Evolutionary conservation across 2,329 filamentous ascomycete genomes (phyloP).

Genomic region (Calonectria pauciramosa): DNA sequence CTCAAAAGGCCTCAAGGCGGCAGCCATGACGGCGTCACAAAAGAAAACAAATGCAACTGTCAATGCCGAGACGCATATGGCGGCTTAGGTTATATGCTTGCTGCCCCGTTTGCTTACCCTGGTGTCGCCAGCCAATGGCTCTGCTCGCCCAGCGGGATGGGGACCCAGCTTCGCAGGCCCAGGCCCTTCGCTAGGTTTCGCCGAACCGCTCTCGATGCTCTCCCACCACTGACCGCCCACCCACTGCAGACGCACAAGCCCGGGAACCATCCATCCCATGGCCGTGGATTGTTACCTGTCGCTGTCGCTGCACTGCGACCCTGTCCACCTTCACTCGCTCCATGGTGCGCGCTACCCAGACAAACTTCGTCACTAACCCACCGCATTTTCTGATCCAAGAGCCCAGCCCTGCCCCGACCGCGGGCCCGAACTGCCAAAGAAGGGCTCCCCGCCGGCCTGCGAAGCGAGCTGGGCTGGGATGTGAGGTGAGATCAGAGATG

Average conservation of each 20-base stretch:
- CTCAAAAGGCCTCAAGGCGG: neutral
- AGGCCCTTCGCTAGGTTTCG: conserved; percentile 25
- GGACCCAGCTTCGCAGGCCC: conserved; percentile 5
- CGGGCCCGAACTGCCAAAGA: conserved; percentile 17
- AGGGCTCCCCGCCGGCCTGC: neutral
- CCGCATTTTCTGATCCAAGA: conserved; percentile 27
- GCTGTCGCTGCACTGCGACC: conserved; percentile 5
- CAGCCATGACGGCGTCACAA: conserved; percentile 1
- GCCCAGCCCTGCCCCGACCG: conserved; percentile 17
- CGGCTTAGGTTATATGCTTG: conserved; percentile 8
- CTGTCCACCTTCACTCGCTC: conserved; percentile 28
- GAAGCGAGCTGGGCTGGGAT: neutral
- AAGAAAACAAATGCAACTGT: neutral
- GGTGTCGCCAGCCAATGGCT: conserved; percentile 1
- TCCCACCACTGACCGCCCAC: conserved; percentile 20
- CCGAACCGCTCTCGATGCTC: conserved; percentile 15
- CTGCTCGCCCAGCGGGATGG: neutral
- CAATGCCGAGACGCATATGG: conserved; percentile 14
- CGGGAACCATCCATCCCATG: conserved; percentile 19
- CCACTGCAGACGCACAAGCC: conserved; percentile 13
- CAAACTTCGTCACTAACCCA: conserved; percentile 36
- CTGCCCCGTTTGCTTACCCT: conserved; percentile 13
- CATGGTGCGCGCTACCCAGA: neutral
- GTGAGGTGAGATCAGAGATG: neutral
- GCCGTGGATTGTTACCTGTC: conserved; percentile 13